Percentiles rank a stretch among this genome's conserved stretches.
These are phyloP conservation scores for Trametes maxima DNA, from an alignment of 768 basidiomycete genomes.

Conservation along the genomic window DNA sequence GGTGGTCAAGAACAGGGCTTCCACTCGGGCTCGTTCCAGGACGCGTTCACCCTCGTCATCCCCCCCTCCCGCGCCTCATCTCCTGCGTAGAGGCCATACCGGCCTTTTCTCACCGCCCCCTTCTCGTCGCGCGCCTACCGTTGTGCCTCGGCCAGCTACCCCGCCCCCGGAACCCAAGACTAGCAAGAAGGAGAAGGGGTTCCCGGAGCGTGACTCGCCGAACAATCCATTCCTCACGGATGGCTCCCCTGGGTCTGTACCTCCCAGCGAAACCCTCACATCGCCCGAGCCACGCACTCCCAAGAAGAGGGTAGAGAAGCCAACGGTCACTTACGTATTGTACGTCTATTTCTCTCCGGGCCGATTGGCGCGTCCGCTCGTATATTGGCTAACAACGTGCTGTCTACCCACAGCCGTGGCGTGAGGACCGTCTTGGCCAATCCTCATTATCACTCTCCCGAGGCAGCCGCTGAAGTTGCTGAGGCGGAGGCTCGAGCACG, in stretches of 20 bases:
- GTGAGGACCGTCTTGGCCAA: slow-evolving; percentile 63
- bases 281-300: slow-evolving; percentile 42
- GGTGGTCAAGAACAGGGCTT: slow-evolving; percentile 18
- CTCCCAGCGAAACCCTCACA: slow-evolving; percentile 29
- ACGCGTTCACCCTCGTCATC: slow-evolving; percentile 35
- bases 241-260: slow-evolving; percentile 37
- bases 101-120: slow-evolving; percentile 67
- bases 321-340: slow-evolving; percentile 75
- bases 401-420: slow-evolving; percentile 55
- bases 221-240: slow-evolving; percentile 67
- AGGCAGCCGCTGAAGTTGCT: slow-evolving; percentile 38
- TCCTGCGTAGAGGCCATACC: slow-evolving; percentile 29
- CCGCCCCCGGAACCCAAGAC: slow-evolving; percentile 40
- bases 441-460: slow-evolving; percentile 52
- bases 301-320: slow-evolving; percentile 51
- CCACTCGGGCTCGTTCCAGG: slow-evolving; percentile 21
- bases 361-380: neutral
- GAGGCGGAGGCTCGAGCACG: slow-evolving; percentile 50
- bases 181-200: slow-evolving; percentile 33
- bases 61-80: slow-evolving; percentile 28
- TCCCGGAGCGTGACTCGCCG: slow-evolving; percentile 60
- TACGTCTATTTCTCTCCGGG: slow-evolving; percentile 39
- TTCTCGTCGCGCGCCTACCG: slow-evolving; percentile 49
- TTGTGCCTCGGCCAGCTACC: slow-evolving; percentile 26
- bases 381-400: neutral